phyloP scores from a whole-genome alignment of 345 rosid species.

The Linum trigynum region DNA sequence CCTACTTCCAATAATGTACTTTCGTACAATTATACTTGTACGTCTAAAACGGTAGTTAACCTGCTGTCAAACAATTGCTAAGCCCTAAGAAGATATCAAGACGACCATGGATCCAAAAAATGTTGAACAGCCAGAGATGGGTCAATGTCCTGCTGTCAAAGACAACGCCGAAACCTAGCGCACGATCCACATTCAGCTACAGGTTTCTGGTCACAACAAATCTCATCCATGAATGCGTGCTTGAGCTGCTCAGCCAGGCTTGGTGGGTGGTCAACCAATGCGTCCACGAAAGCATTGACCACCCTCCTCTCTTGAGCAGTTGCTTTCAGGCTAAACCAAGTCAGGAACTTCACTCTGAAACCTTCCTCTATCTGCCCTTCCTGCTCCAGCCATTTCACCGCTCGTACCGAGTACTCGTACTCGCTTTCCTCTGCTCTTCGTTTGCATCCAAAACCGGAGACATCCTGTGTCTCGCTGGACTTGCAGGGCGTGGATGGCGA shows the following conservation, averaged over 20 bases:
- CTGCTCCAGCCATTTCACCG: slow-evolving; percentile 40
- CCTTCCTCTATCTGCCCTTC: slow-evolving; percentile 36
- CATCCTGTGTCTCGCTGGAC: slow-evolving; percentile 18
- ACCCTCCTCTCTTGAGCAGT: slow-evolving; percentile 43
- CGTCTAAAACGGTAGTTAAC: no score
- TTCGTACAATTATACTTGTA: no score
- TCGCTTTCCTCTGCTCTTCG: slow-evolving; percentile 33
- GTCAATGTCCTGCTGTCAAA: neutral
- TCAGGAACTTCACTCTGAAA: slow-evolving; percentile 51
- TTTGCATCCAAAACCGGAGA: slow-evolving; percentile 16
- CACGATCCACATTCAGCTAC: slow-evolving; percentile 22
- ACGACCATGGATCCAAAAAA: no score
- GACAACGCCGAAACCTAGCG: slow-evolving; percentile 25
- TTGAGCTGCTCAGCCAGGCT: slow-evolving; percentile 47
- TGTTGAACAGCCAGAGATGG: neutral
- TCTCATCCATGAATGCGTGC: slow-evolving; percentile 36
- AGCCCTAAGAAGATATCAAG: no score
- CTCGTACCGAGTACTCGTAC: slow-evolving; percentile 38
- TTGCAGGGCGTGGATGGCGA: slow-evolving; percentile 41
- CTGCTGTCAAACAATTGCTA: no score
- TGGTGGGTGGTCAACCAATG: slow-evolving; percentile 36
- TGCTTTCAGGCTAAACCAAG: slow-evolving; percentile 62
- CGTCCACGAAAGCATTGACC: slow-evolving; percentile 42
- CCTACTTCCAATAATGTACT: no score
- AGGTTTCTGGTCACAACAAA: slow-evolving; percentile 26